phyloP scores from a whole-genome alignment of 306 rosid species.

The Quercus engelmannii region DNA sequence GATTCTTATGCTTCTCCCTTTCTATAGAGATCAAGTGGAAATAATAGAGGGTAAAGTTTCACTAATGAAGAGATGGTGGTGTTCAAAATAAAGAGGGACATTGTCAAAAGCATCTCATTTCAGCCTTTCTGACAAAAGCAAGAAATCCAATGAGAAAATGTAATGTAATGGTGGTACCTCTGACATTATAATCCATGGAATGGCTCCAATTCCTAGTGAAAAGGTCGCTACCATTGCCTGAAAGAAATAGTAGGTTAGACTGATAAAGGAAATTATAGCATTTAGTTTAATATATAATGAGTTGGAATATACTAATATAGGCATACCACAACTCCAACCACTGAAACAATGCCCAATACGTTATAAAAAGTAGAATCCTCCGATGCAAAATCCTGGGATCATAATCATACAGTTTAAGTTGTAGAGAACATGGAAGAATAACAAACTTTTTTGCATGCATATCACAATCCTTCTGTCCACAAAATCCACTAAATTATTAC shows the following conservation, averaged over 20 bases:
- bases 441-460: not conserved
- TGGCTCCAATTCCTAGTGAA: constrained; percentile 92
- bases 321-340: constrained; percentile 92
- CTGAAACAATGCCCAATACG: constrained; percentile 48
- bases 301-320: not conserved
- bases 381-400: constrained; percentile 43
- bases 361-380: constrained; percentile 44
- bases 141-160: not conserved
- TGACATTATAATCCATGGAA: constrained; percentile 99
- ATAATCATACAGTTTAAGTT: not conserved
- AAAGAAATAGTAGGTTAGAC: constrained; percentile 25
- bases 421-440: constrained; percentile 2
- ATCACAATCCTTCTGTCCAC: not conserved
- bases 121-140: not conserved
- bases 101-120: not conserved
- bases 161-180: constrained; percentile 55
- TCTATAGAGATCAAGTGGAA: not conserved
- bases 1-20: no score
- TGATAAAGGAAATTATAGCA: constrained; percentile 12
- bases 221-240: constrained; percentile 82
- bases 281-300: not conserved
- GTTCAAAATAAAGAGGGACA: not conserved
- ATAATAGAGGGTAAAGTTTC: not conserved
- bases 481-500: constrained; percentile 31
- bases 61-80: not conserved